Evolutionary conservation across 2,329 filamentous ascomycete genomes (phyloP), one percentile per base, ranked within the genome.

Genomic region (Xylariaceae sp.): DNA sequence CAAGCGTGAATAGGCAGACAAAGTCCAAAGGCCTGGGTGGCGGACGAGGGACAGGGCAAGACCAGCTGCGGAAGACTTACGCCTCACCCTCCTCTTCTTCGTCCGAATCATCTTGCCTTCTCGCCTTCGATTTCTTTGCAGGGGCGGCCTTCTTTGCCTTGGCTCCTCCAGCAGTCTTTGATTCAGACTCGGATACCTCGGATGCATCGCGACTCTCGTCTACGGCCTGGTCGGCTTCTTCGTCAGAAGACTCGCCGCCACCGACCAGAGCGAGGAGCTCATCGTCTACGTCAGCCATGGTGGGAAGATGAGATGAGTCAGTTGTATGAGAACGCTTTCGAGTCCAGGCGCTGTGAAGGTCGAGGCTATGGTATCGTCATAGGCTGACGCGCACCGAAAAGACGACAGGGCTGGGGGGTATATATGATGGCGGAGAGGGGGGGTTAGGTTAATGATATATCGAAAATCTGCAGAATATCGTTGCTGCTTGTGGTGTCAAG

Each of bases 181-280:
- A 47, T 42, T 67, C 61, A 40, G 70, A 64, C 27, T 26, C 24
- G 41, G 76, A 73, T n/a, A n/a, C n/a, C 32, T 68, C 67, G 29
- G 75, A 72, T 23, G 63, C 68, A 45, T 70, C 65, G 51, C 75
- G 63, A 58, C 74, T 68, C 50, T 63, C 61, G 50, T 67, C 66
- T 60, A 67, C 21, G 13, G 65, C 63, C 60, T 62, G 59, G 56
- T 60, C 67, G 36, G 61, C 57, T 35, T 65, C 72, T 59, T 76
- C 75, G 49, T 75, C 75, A 38, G 76, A 75, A 33, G 67, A 72
- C 39, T 70, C 70, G 40, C 76, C 82, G 47, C 85, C 87, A 51
- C 87, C 92, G 35, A 89, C 92, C 45, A 96, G 79, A 53, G 86
- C 89, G 45, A 96, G 81, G 46, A 96, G 80, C 66, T 95, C 90